Evolutionary conservation across 306 rosid genomes (phyloP).

Genomic region (Luffa acutangula): DNA sequence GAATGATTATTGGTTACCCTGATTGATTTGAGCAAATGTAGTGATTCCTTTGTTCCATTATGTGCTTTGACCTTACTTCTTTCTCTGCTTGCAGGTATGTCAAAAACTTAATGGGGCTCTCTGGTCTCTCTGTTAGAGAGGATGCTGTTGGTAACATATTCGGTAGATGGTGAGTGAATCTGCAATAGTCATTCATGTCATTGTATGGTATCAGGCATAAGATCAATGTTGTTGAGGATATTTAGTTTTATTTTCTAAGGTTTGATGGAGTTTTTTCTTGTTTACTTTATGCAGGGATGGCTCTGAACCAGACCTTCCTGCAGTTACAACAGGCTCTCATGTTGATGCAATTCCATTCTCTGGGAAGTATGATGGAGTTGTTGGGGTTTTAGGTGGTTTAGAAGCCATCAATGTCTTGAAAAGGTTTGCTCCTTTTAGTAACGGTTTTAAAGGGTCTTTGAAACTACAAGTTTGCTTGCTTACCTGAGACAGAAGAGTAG

Average conservation of each 20-base stretch:
- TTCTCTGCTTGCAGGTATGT: constrained; percentile 47
- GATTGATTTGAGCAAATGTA: not conserved
- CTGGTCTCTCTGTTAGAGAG: constrained; percentile 87
- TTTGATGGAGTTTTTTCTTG: not conserved
- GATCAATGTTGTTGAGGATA: not conserved
- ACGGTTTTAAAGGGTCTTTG: not conserved
- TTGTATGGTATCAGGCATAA: not conserved
- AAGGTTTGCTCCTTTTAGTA: constrained; percentile 40
- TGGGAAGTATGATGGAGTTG: constrained; percentile 93
- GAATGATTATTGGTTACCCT: not conserved
- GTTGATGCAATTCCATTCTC: constrained; percentile 95
- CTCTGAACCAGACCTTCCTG: constrained; percentile 55
- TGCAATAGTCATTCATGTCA: not conserved
- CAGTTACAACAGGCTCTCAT: constrained; percentile 92
- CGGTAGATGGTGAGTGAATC: constrained; percentile 67
- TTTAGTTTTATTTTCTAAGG: not conserved
- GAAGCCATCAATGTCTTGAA: constrained; percentile 81
- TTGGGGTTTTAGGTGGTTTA: constrained; percentile 95
- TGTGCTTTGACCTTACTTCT: not conserved
- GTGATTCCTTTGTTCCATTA: not conserved
- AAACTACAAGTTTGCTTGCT: not conserved
- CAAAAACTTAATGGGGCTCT: constrained; percentile 62
- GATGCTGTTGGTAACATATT: constrained; percentile 93
- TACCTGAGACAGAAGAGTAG: not conserved
- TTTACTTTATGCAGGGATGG: constrained; percentile 55